phyloP scores from a whole-genome alignment of 495 filamentous ascomycete species.

The Neurospora pannonica region DNA sequence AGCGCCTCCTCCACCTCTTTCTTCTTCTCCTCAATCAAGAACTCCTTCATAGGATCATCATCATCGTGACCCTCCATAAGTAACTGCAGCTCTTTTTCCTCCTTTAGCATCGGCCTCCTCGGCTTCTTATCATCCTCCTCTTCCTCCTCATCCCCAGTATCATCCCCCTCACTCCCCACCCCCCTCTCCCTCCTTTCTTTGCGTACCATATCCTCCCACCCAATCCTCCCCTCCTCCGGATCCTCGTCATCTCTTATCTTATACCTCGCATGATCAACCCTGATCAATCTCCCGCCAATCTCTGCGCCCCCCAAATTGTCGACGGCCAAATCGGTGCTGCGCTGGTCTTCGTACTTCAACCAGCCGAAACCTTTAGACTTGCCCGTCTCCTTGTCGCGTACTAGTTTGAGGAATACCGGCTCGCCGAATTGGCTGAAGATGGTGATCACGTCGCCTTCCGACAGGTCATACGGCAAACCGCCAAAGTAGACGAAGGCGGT shows the following conservation, averaged over 20 bases:
- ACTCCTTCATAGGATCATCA: constrained; percentile 95
- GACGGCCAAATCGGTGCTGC: constrained; percentile 88
- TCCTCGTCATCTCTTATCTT: constrained; percentile 83
- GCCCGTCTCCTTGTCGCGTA: constrained; percentile 90
- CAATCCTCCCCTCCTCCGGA: constrained; percentile 44
- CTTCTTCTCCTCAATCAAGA: constrained; percentile 78
- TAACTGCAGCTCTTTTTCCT: constrained; percentile 67
- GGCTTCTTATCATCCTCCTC: constrained; percentile 27
- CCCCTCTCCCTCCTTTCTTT: constrained; percentile 29
- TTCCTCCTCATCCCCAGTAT: constrained; percentile 23
- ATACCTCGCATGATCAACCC: constrained; percentile 89
- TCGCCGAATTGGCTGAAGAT: constrained; percentile 98
- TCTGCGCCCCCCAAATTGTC: constrained; percentile 87
- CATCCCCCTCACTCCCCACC: constrained; percentile 26
- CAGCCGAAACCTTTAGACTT: constrained; percentile 90
- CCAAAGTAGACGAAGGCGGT: constrained; percentile 96
- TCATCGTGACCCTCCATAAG: constrained; percentile 78
- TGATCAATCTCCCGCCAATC: constrained; percentile 68
- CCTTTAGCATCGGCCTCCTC: constrained; percentile 36
- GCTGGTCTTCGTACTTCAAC: constrained; percentile 97
- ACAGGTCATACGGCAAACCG: constrained; percentile 85
- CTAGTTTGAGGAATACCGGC: constrained; percentile 80
- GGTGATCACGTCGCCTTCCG: constrained; percentile 90
- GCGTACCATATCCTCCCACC: constrained; percentile 36
- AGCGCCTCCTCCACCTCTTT: constrained; percentile 70